Conservation (phyloP, 2,329 filamentous ascomycete species). For the Epichloe brachyelytri region DNA sequence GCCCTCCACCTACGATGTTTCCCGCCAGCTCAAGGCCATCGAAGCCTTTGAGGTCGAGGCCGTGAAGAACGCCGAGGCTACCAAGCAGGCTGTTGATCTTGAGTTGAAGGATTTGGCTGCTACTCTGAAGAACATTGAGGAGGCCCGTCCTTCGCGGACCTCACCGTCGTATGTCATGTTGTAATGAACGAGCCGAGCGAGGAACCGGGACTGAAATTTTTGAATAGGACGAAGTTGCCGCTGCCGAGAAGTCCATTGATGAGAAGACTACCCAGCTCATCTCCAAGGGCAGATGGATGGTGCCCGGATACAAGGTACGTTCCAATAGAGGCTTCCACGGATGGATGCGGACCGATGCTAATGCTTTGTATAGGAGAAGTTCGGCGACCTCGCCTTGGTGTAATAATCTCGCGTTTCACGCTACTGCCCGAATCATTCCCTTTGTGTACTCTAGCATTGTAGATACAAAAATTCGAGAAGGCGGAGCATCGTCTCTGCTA, state of each 20-base stretch:
- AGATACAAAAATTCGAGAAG: slow-evolving; percentile 39
- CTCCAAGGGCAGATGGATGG: slow-evolving; percentile 94
- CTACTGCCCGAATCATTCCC: slow-evolving; percentile 29
- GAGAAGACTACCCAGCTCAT: slow-evolving; percentile 92
- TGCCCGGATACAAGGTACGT: slow-evolving; percentile 95
- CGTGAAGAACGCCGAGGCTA: slow-evolving; percentile 90
- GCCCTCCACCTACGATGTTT: slow-evolving; percentile 84
- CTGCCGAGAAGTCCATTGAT: slow-evolving; percentile 92
- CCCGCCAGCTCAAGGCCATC: slow-evolving; percentile 92
- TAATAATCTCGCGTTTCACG: slow-evolving; percentile 42
- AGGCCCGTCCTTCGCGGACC: slow-evolving; percentile 85
- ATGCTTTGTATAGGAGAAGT: slow-evolving; percentile 69
- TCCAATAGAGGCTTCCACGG: background rate
- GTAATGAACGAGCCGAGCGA: background rate
- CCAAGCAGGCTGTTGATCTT: slow-evolving; percentile 88
- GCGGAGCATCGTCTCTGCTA: slow-evolving; percentile 21
- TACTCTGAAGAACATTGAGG: slow-evolving; percentile 95
- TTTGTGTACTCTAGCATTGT: slow-evolving; percentile 59
- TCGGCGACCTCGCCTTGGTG: slow-evolving; percentile 89
- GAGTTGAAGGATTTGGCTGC: slow-evolving; percentile 90
- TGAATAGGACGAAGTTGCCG: slow-evolving; percentile 77
- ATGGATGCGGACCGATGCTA: slow-evolving; percentile 22
- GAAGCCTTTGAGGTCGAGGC: slow-evolving; percentile 96
- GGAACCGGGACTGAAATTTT: slow-evolving; percentile 13
- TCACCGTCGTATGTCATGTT: slow-evolving; percentile 74